Evolutionary conservation across 768 basidiomycete genomes (phyloP).

Genomic region (Boletus pseudo-olivaceus): DNA sequence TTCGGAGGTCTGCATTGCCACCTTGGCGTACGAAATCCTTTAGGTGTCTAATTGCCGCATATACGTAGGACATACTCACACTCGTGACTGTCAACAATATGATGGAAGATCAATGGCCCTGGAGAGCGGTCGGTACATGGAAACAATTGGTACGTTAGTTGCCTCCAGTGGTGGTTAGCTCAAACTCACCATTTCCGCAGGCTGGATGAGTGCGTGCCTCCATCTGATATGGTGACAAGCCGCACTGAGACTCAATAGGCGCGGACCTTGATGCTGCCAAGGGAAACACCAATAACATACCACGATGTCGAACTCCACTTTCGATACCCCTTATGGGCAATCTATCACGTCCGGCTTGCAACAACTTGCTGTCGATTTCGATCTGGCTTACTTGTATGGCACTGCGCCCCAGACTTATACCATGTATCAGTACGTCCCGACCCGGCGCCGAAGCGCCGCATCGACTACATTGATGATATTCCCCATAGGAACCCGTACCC

Average conservation of each 20-base stretch:
- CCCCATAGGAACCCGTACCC: slow-evolving; percentile 54
- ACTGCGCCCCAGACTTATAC: slow-evolving; percentile 76
- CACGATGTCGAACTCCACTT: slow-evolving; percentile 42
- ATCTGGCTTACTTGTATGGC: slow-evolving; percentile 64
- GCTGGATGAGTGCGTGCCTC: slow-evolving; percentile 59
- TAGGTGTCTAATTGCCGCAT: background rate
- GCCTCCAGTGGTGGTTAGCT: background rate
- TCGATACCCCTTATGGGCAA: slow-evolving; percentile 58
- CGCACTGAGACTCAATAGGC: slow-evolving; percentile 28
- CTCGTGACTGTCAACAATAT: slow-evolving; percentile 28
- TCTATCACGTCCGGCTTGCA: slow-evolving; percentile 54
- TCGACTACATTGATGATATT: background rate
- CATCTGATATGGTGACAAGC: background rate
- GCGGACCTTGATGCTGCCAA: slow-evolving; percentile 43
- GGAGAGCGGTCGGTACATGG: slow-evolving; percentile 88
- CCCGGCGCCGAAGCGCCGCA: background rate
- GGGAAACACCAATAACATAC: slow-evolving; percentile 51
- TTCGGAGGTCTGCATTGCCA: slow-evolving; percentile 54
- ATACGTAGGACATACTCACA: slow-evolving; percentile 47
- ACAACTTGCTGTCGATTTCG: slow-evolving; percentile 51
- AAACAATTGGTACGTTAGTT: slow-evolving; percentile 67
- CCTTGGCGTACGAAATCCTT: background rate
- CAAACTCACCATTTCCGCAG: slow-evolving; percentile 4
- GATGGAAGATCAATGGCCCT: slow-evolving; percentile 38
- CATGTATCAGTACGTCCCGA: slow-evolving; percentile 47